Evolutionary conservation across 2,329 filamentous ascomycete genomes (phyloP).

Genomic region (Ophiostoma sp.): DNA sequence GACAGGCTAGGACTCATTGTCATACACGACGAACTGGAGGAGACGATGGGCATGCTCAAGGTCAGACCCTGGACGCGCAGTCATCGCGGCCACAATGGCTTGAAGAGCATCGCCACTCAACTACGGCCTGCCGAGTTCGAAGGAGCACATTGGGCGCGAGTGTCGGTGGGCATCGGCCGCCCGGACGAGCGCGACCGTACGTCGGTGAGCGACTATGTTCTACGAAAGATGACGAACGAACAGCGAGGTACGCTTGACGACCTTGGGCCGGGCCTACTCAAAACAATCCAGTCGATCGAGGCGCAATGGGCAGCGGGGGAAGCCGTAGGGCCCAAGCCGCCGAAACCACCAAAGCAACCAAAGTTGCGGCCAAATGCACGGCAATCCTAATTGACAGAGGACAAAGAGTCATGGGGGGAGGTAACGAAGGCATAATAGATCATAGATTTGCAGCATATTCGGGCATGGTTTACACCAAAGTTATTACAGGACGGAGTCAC

Average conservation of each 20-base stretch:
- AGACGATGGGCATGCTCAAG: conserved; percentile 65
- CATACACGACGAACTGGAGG: conserved; percentile 86
- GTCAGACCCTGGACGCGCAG: conserved; percentile 64
- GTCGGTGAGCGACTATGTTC: conserved; percentile 74
- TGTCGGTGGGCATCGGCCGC: conserved; percentile 86
- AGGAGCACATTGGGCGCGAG: conserved; percentile 53
- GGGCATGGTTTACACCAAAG: background rate
- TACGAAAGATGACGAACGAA: conserved; percentile 61
- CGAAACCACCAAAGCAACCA: conserved; percentile 7
- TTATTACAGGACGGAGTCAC: background rate
- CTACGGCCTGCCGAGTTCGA: conserved; percentile 48
- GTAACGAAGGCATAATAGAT: background rate
- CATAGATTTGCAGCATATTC: background rate
- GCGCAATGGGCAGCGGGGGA: conserved; percentile 37
- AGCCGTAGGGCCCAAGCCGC: background rate
- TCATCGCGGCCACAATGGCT: conserved; percentile 70
- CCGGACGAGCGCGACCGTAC: conserved; percentile 66
- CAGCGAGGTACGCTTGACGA: conserved; percentile 55
- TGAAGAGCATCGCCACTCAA: conserved; percentile 63
- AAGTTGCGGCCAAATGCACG: background rate
- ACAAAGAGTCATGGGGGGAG: background rate
- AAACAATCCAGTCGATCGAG: conserved; percentile 51
- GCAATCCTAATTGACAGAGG: background rate
- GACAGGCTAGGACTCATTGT: conserved; percentile 59
- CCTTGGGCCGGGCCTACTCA: conserved; percentile 54